Conservation (phyloP, 768 basidiomycete species). For the Mycena maculata region DNA sequence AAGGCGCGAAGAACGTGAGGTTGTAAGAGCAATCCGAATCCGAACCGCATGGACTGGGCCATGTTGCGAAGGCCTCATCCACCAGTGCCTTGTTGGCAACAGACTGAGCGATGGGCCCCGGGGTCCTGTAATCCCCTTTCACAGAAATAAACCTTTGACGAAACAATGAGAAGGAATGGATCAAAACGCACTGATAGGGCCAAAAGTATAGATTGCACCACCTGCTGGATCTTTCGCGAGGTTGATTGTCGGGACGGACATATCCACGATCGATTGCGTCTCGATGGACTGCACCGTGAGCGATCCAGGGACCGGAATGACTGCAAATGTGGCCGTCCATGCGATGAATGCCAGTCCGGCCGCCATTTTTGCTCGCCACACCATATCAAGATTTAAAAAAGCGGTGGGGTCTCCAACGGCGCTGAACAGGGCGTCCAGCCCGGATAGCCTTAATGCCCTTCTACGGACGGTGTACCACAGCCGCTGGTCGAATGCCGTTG, state of each 20-base stretch:
- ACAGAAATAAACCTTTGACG: not conserved
- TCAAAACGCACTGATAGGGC: conserved; percentile 1
- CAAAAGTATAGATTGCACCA: conserved; percentile 6
- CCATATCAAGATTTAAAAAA: conserved; percentile 15
- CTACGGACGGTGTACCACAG: conserved; percentile 20
- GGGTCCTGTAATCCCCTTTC: not conserved
- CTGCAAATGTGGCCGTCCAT: conserved; percentile 14
- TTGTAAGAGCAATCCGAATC: conserved; percentile 15
- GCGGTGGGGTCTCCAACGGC: conserved; percentile 7
- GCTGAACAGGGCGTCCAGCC: conserved; percentile 9
- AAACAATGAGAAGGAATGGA: not conserved
- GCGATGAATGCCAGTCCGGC: conserved; percentile 9
- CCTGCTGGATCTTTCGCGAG: conserved; percentile 8
- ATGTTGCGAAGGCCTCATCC: not conserved
- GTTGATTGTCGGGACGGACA: conserved; percentile 11
- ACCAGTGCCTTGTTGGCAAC: conserved; percentile 11
- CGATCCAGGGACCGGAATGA: conserved; percentile 12
- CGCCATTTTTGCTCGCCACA: conserved; percentile 19
- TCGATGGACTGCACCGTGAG: conserved; percentile 18
- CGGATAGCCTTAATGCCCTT: not conserved
- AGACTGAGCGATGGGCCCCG: conserved; percentile 6
- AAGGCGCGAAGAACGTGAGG: conserved; percentile 14
- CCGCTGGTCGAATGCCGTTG: conserved; percentile 20
- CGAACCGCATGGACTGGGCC: conserved; percentile 8
- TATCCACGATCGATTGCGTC: not conserved